Evolutionary conservation across 768 basidiomycete species (phyloP), one percentile per base, ranked within the genome.

Genomic region (Phlebiopsis gigantea): DNA sequence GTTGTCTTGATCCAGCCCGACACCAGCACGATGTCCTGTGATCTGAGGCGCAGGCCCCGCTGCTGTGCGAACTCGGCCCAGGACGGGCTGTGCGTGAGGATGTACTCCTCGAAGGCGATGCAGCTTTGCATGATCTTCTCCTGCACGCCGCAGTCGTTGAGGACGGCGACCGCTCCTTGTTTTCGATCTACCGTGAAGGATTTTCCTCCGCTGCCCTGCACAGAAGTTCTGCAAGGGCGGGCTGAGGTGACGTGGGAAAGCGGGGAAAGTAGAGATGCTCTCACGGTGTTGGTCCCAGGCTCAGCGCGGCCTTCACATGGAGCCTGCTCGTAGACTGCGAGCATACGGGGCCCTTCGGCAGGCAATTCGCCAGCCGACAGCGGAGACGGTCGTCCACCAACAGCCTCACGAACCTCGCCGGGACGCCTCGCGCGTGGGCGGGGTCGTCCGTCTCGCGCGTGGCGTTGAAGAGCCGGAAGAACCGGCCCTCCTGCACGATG

Each of bases 1-100:
- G 56, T 25, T 2, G 58, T 60, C 51, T 63, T 63, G 14, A 60
- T 50, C 49, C 47, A 63, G 2, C 63, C 60, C 4, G 41, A 19
- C 1, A 63, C 58, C 26, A 63, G 55, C 42, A 61, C 50, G 25
- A 63, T 53, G 21, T 55, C 56, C 1, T 56, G 41, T 19, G 50
- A 21, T 6, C n/a, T 15, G 2, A 63, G 21, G 4, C 28, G 49
- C n/a, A 26, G 26, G 4, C 22, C 43, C 17, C 42, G 14, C 2
- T 61, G 53, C 7, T 24, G 45, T 9, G 62, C 62, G 25, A 61
- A 56, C 14, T 7, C 15, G 46, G 31, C 34, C 62, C 62, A 63
- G 9, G 25, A 29, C 5, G 17, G 8, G 29, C 56, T 49, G 26
- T 63, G 55, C 28, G 28, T 14, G 4, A 46, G 5, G 24, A 63